A percentile compares a stretch with the other conserved stretches of the same genome.
Evolutionary conservation across 1,139 yeast species (phyloP).

Genomic region (Chernovozyma sophiae-reginae): DNA sequence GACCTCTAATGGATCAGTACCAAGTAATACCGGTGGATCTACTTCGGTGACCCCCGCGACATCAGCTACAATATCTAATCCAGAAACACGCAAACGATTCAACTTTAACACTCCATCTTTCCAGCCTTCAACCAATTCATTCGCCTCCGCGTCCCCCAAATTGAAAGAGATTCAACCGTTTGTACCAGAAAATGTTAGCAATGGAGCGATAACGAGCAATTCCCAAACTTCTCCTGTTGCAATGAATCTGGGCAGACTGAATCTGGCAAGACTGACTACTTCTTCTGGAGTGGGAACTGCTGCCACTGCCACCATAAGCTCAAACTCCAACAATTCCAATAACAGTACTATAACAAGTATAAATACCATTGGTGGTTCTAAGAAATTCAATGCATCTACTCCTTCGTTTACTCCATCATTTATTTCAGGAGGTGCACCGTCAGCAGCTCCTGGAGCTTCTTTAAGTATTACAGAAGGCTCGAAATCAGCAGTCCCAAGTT

Average conservation of each 20-base stretch:
- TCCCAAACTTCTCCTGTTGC: no score
- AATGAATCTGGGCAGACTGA: background rate
- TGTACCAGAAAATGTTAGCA: conserved; percentile 32
- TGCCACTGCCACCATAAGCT: no score
- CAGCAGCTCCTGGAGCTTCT: conserved; percentile 5
- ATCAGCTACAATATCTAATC: background rate
- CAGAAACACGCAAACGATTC: conserved; percentile 32
- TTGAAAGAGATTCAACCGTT: conserved; percentile 54
- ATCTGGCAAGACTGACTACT: background rate
- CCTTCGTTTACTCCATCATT: conserved; percentile 27
- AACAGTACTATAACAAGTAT: background rate
- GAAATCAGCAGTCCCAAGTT: conserved; percentile 5
- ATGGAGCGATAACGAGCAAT: no score
- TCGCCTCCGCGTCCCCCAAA: conserved; percentile 39
- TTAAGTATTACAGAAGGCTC: background rate
- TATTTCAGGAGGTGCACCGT: conserved; percentile 5
- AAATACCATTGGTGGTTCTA: conserved; percentile 2
- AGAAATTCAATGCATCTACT: conserved; percentile 28
- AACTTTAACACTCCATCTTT: conserved; percentile 65
- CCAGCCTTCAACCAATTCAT: conserved; percentile 41
- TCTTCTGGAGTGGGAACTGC: no score
- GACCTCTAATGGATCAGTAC: background rate
- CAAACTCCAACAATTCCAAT: background rate
- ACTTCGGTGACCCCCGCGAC: background rate
- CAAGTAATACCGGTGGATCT: conserved; percentile 1